Evolutionary conservation across 1,139 yeast genomes (phyloP).

Genomic region (Starmera stellimalicola): DNA sequence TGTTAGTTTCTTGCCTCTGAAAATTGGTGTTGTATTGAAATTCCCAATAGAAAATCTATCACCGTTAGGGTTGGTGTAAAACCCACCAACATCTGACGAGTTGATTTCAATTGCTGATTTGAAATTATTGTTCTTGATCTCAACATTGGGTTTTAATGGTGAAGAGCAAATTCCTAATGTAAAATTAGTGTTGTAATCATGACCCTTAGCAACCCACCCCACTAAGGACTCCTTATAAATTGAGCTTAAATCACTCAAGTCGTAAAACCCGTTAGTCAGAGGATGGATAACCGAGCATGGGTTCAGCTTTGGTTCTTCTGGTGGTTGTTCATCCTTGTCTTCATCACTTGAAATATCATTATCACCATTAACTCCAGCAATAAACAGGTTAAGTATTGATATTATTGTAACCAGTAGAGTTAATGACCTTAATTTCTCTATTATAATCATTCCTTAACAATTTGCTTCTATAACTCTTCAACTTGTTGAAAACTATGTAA

Average conservation of each 20-base stretch:
- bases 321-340: conserved; percentile 6
- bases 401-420: too few species aligned
- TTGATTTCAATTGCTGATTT: conserved; percentile 35
- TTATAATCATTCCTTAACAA: too few species aligned
- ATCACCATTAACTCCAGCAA: background rate
- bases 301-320: conserved; percentile 17
- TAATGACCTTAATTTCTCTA: too few species aligned
- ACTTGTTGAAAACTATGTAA: too few species aligned
- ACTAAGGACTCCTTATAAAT: conserved; percentile 20
- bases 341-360: background rate
- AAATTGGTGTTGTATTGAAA: conserved; percentile 46
- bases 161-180: conserved; percentile 74
- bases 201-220: conserved; percentile 64
- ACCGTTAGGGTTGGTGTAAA: conserved; percentile 44
- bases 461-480: too few species aligned
- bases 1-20: conserved; percentile 64
- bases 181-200: conserved; percentile 64
- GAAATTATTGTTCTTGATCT: conserved; percentile 20
- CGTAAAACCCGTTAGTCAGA: conserved; percentile 42
- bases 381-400: too few species aligned
- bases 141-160: conserved; percentile 36
- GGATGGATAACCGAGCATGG: conserved; percentile 52
- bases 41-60: conserved; percentile 60
- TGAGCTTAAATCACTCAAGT: conserved; percentile 41
- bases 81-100: conserved; percentile 54